phyloP scores from a whole-genome alignment of 257 asterid species.

The Echites panduratus region DNA sequence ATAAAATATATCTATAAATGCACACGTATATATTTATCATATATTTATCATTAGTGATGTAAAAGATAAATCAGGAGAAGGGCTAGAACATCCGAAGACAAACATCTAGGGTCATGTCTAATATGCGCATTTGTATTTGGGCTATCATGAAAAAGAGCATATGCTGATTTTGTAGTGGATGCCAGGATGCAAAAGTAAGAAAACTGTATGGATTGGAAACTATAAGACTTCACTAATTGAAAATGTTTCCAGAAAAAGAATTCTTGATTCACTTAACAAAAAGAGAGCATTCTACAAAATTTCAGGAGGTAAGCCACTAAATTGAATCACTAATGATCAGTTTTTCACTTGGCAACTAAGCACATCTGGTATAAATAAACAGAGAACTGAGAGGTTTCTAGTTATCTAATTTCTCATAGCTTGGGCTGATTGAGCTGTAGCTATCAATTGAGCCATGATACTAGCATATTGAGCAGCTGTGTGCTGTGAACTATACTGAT shows the following conservation, averaged over 20 bases:
- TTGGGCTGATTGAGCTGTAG: constrained; percentile 72
- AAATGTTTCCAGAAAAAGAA: neutral
- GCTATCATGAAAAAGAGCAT: too few species aligned
- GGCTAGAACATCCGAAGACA: too few species aligned
- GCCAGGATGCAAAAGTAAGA: too few species aligned
- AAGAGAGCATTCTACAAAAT: neutral
- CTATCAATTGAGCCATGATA: constrained; percentile 77
- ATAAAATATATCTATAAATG: too few species aligned
- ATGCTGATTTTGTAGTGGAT: too few species aligned
- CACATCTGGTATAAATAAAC: neutral
- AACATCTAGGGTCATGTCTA: too few species aligned
- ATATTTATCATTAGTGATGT: too few species aligned
- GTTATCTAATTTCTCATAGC: constrained; percentile 48
- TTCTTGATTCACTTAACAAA: neutral
- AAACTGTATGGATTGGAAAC: neutral
- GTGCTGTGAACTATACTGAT: constrained; percentile 68
- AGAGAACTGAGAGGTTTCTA: neutral
- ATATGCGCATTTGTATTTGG: too few species aligned
- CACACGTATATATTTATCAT: too few species aligned
- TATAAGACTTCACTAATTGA: neutral
- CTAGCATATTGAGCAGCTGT: constrained; percentile 88
- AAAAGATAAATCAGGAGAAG: too few species aligned
- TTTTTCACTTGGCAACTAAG: neutral
- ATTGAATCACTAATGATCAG: neutral
- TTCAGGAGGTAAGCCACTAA: neutral